phyloP scores from a whole-genome alignment of 1,284 basidiomycete genomes.

The Phellopilus nigrolimitatus region DNA sequence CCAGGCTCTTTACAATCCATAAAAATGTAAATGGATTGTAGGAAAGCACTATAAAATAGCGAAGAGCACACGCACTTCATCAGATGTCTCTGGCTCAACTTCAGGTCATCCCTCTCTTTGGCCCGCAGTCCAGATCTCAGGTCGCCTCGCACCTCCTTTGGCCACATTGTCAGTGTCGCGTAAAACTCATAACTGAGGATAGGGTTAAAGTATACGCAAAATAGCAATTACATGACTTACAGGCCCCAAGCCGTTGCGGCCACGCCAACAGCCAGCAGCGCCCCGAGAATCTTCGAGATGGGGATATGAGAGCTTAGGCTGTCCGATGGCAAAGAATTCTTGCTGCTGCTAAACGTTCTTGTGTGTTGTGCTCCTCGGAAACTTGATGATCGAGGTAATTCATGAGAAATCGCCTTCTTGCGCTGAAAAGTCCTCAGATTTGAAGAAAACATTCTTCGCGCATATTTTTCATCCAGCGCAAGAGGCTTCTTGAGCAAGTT shows the following conservation, averaged over 20 bases:
- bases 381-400: too few species aligned
- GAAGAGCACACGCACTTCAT: slow-evolving; percentile 36
- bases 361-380: too few species aligned
- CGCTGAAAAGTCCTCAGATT: not conserved
- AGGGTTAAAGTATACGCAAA: slow-evolving; percentile 16
- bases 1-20: slow-evolving; percentile 47
- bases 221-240: slow-evolving; percentile 34
- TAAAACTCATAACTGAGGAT: slow-evolving; percentile 57
- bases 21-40: not conserved
- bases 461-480: not conserved
- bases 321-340: not conserved
- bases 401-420: too few species aligned
- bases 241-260: slow-evolving; percentile 49
- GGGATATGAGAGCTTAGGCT: slow-evolving; percentile 18
- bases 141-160: slow-evolving; percentile 55
- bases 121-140: slow-evolving; percentile 62
- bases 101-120: slow-evolving; percentile 54
- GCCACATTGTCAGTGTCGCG: slow-evolving; percentile 59
- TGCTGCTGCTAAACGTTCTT: not conserved
- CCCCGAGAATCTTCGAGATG: slow-evolving; percentile 45
- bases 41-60: not conserved
- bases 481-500: not conserved
- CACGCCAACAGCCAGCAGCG: slow-evolving; percentile 43
- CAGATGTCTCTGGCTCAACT: slow-evolving; percentile 50
- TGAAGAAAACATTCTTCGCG: not conserved